Base-by-base conservation (phyloP, 306 rosid genomes). In the Rosa persica region DNA sequence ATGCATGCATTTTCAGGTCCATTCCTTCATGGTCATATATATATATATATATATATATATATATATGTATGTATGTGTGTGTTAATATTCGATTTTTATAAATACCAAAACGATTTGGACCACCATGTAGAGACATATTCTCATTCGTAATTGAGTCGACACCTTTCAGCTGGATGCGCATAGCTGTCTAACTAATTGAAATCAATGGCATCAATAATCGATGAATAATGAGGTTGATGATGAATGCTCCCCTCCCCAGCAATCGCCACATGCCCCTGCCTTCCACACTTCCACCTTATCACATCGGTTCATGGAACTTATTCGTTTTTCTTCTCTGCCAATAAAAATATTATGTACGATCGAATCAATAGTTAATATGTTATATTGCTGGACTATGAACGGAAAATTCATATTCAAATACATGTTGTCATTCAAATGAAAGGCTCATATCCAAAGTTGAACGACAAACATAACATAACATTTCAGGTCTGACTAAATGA, bases 201-300 rank as follows among this genome's bases (percentile, higher is more conserved):
- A 72, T 72, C 74, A 72, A 22, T 73, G 80, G 23, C 34, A 30
- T 38, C 70, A 57, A 58, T 77, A 77, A 79, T 80, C 54, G 60
- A 70, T 60, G 43, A 17, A 49, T 79, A 5, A 49, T 77, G 75
- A 82, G 66, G 67, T 68, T 61, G 68, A 80, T 48, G 67, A 67
- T 71, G 76, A 62, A 30, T 62, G 20, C 42, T 66, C 71, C 71
- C 70, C 44, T 81, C 10, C 71, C 75, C 67, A 78, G 77, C 77
- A 75, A 60, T 48, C 58, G 49, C 78, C 89, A 84, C 92, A 81
- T 88, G 92, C 75, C 12, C 6, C 20, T 73, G 89, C 86, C 86
- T 27, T 55, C 87, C 85, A 72, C 82, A 85, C 86, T 27, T 55
- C 87, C 85, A 72, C 82, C 83, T 78, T 73, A 77, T 84, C 91